Percentiles rank a stretch among this genome's conserved stretches.
Conservation (phyloP, 148 eudicot species). For the Spergularia bocconei region DNA sequence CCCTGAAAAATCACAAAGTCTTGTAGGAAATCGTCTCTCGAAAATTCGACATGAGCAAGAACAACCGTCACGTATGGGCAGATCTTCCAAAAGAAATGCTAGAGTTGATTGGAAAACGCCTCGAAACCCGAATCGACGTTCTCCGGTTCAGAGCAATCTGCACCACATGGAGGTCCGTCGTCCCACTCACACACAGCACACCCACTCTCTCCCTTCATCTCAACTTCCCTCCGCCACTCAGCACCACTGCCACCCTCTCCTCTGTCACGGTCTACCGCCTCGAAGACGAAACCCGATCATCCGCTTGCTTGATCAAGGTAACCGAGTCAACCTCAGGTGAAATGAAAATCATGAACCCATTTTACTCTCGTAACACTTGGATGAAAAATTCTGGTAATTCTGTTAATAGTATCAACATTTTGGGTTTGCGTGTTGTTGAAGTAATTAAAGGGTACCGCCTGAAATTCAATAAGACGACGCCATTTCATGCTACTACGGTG, state of each 20-base stretch:
- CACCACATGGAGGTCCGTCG: conserved; percentile 15
- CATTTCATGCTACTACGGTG: not conserved
- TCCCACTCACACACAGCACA: conserved; percentile 6
- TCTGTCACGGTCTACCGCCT: conserved; percentile 13
- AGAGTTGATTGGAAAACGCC: conserved; percentile 6
- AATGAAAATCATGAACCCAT: conserved; percentile 5
- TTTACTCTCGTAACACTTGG: not conserved
- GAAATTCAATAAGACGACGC: not conserved
- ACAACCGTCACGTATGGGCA: not conserved
- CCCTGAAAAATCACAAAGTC: too few relatives aligned
- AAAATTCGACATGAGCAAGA: not conserved
- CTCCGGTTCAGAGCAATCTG: conserved; percentile 15
- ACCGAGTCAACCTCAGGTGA: not conserved
- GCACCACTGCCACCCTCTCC: not conserved
- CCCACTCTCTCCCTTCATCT: not conserved
- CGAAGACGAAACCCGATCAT: not conserved
- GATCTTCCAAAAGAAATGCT: conserved; percentile 12
- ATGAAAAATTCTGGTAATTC: not conserved
- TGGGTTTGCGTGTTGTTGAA: conserved; percentile 9
- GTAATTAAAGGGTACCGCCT: not conserved
- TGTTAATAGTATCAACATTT: not conserved
- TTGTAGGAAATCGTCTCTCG: not conserved
- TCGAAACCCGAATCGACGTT: not conserved
- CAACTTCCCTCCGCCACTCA: not conserved
- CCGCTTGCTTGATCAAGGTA: conserved; percentile 1